Evolutionary conservation across 805 yeast species (phyloP).

Genomic region (Saccharomycopsis javanensis): DNA sequence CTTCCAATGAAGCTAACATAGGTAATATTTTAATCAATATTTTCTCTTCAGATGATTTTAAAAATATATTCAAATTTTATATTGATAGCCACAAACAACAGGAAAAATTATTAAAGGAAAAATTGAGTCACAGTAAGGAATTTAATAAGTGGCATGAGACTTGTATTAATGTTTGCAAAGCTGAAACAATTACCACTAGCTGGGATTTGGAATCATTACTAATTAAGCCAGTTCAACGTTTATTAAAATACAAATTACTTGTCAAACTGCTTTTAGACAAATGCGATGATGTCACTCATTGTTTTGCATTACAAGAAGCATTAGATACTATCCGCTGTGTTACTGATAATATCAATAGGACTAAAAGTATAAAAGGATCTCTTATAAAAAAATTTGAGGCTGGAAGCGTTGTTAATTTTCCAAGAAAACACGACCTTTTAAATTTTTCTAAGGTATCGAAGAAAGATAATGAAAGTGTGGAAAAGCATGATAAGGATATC

Average conservation of each 20-base stretch:
- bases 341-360: not conserved
- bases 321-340: not conserved
- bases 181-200: conserved; percentile 24
- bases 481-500: not conserved
- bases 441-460: not conserved
- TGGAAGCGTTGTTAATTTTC: not conserved
- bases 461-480: not conserved
- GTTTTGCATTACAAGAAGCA: not conserved
- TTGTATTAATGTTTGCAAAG: conserved; percentile 23
- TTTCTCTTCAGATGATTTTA: conserved; percentile 13
- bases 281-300: not conserved
- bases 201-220: conserved; percentile 34
- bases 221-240: conserved; percentile 36
- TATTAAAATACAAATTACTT: conserved; percentile 28
- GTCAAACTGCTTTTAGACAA: conserved; percentile 4
- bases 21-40: not conserved
- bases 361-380: not conserved
- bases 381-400: not conserved
- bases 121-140: conserved; percentile 23
- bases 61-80: conserved; percentile 27
- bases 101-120: conserved; percentile 22
- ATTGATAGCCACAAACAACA: conserved; percentile 24
- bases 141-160: conserved; percentile 27
- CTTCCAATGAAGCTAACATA: not conserved
- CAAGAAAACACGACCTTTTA: not conserved